phyloP scores from a whole-genome alignment of 2,329 filamentous ascomycete genomes.

The Claviceps humidiphila region DNA sequence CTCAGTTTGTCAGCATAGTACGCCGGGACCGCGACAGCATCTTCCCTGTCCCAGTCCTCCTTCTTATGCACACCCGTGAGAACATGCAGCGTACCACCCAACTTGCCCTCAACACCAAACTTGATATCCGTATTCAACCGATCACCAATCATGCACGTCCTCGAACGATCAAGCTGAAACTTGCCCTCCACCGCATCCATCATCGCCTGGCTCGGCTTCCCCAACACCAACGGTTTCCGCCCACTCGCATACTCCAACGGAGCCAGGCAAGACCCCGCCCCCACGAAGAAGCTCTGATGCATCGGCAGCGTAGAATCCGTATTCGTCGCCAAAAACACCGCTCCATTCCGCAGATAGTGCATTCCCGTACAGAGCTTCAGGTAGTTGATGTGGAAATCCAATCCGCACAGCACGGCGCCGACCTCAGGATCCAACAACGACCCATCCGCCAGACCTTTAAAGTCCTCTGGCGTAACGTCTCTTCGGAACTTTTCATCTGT shows the following conservation, averaged over 20 bases:
- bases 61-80: conserved; percentile 81
- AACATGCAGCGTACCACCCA: conserved; percentile 85
- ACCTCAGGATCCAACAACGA: conserved; percentile 75
- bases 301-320: conserved; percentile 80
- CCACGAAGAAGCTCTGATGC: conserved; percentile 73
- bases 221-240: conserved; percentile 61
- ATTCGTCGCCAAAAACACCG: conserved; percentile 85
- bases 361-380: conserved; percentile 75
- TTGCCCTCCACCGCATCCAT: conserved; percentile 98
- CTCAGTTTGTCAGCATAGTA: conserved; percentile 78
- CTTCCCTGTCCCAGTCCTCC: conserved; percentile 63
- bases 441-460: conserved; percentile 60
- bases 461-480: conserved; percentile 71
- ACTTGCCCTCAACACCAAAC: conserved; percentile 80
- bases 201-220: conserved; percentile 97
- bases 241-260: conserved; percentile 62
- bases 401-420: conserved; percentile 73
- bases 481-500: conserved; percentile 68
- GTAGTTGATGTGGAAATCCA: conserved; percentile 95
- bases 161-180: conserved; percentile 71
- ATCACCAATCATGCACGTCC: conserved; percentile 93
- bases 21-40: conserved; percentile 55
- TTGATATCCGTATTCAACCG: conserved; percentile 89
- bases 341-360: conserved; percentile 74
- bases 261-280: conserved; percentile 70